Base-by-base conservation (phyloP, 208 protist genomes). In the Leptomonas seymouri region DNA sequence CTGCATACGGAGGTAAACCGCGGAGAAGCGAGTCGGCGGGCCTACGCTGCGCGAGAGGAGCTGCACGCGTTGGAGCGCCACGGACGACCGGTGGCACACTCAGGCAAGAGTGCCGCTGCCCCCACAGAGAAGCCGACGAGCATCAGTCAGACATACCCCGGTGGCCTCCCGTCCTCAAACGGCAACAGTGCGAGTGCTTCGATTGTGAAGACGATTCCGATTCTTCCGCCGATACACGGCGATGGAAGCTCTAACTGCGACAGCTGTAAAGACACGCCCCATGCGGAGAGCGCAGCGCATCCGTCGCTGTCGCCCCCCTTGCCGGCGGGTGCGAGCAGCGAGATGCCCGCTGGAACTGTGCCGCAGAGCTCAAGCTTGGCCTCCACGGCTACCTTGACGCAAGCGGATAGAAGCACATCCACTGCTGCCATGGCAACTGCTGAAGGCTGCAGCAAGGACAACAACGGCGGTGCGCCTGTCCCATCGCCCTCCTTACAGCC, bases 1-100 rank as follows among this genome's bases (percentile, higher is more conserved):
- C 48, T 94, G 48, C 67, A 69, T 49, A 78, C 59, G 23, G 84
- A 91, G 46, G 70, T 93, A 20, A 85, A 77, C 49, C 58, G 66
- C 21, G 86, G 86, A 31, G 78, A 88, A 25, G 86, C 85, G 31
- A 91, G 80, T 61, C 71, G 58, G 31, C 77, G 65, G 15, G 91
- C 87, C 31, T 81, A 93, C 73, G 73, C 70, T 50, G 87, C 71
- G 28, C 80, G 91, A 5, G 60, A 78, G 41, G 89, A 97, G 80
- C 80, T 97, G 34, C 75, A 86, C 75, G 80, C 87, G 31, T 55
- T 97, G 45, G 89, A 94, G 74, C 70, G 56, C 21, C 44, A 67
- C 51, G 57, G 63, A n/a, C 67, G 56, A 28, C 53, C 63, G 18
- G 30, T 60, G 51, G 20, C 54, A n/a, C 34, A 44, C 42, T 6